phyloP scores from a whole-genome alignment of 768 basidiomycete genomes.

The Calocera cornea region DNA sequence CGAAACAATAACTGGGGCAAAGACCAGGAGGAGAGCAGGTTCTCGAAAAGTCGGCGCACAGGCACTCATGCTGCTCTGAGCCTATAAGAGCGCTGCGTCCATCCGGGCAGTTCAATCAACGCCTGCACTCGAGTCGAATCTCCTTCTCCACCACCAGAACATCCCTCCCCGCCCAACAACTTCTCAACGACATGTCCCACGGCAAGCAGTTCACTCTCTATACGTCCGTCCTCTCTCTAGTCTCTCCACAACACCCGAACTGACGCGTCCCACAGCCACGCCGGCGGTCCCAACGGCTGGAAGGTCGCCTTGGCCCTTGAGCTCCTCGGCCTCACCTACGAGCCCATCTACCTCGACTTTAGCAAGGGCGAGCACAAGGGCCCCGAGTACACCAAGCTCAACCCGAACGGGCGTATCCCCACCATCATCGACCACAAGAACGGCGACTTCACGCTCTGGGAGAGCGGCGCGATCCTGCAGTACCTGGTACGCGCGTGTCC shows the following conservation, averaged over 20 bases:
- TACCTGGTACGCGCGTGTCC: constrained; percentile 10
- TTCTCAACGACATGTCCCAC: not conserved
- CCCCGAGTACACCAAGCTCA: constrained; percentile 5
- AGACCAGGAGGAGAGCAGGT: too few species aligned
- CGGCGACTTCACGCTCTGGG: constrained; percentile 14
- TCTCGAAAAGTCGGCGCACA: too few species aligned
- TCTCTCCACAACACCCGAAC: not conserved
- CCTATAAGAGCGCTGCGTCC: too few species aligned
- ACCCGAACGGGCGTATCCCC: constrained; percentile 15
- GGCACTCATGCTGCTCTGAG: too few species aligned
- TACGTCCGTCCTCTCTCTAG: not conserved
- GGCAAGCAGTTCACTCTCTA: not conserved
- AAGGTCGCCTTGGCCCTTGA: constrained; percentile 14
- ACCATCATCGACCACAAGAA: constrained; percentile 17
- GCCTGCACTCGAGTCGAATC: too few species aligned
- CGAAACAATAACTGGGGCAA: too few species aligned
- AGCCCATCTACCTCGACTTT: constrained; percentile 15
- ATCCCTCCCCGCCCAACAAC: not conserved
- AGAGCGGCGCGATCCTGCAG: constrained; percentile 14
- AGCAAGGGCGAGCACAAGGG: constrained; percentile 13
- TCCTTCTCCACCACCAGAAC: too few species aligned
- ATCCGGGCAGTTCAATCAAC: too few species aligned
- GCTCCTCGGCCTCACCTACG: constrained; percentile 15
- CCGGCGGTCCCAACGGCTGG: constrained; percentile 12
- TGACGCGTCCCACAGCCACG: constrained; percentile 10